Evolutionary conservation across 2,329 filamentous ascomycete species (phyloP).

Genomic region (Grosmannia penicillata): DNA sequence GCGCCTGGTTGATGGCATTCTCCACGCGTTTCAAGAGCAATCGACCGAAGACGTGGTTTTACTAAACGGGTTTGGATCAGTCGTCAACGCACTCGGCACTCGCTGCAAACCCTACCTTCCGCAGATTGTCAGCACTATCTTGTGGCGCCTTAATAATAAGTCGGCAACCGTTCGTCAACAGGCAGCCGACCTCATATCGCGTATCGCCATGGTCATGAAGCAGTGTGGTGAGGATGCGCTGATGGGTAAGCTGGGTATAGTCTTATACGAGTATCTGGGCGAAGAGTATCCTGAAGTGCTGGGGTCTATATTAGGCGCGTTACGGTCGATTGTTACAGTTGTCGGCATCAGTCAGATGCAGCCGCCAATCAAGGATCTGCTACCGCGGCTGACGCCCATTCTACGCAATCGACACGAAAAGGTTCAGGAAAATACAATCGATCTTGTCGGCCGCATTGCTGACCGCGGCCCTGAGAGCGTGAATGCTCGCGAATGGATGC

Average conservation of each 20-base stretch:
- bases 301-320: slow-evolving; percentile 85
- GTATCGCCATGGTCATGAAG: slow-evolving; percentile 98
- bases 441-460: slow-evolving; percentile 92
- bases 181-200: slow-evolving; percentile 88
- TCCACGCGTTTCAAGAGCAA: slow-evolving; percentile 96
- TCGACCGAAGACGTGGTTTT: slow-evolving; percentile 92
- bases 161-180: slow-evolving; percentile 93
- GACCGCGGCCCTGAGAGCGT: slow-evolving; percentile 94
- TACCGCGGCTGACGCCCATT: slow-evolving; percentile 93
- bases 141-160: slow-evolving; percentile 97
- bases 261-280: slow-evolving; percentile 94
- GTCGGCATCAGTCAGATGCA: slow-evolving; percentile 97
- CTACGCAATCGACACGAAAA: slow-evolving; percentile 97
- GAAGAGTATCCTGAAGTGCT: slow-evolving; percentile 98
- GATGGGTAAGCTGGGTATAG: slow-evolving; percentile 87
- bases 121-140: slow-evolving; percentile 91
- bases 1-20: slow-evolving; percentile 83
- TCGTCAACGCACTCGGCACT: slow-evolving; percentile 86
- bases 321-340: slow-evolving; percentile 92
- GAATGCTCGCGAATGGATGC: slow-evolving; percentile 98
- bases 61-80: slow-evolving; percentile 93
- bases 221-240: slow-evolving; percentile 93
- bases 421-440: slow-evolving; percentile 97
- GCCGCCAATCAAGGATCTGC: slow-evolving; percentile 87
- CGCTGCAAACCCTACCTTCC: slow-evolving; percentile 93